Base-by-base conservation (phyloP, 768 basidiomycete genomes). In the Artomyces pyxidatus region DNA sequence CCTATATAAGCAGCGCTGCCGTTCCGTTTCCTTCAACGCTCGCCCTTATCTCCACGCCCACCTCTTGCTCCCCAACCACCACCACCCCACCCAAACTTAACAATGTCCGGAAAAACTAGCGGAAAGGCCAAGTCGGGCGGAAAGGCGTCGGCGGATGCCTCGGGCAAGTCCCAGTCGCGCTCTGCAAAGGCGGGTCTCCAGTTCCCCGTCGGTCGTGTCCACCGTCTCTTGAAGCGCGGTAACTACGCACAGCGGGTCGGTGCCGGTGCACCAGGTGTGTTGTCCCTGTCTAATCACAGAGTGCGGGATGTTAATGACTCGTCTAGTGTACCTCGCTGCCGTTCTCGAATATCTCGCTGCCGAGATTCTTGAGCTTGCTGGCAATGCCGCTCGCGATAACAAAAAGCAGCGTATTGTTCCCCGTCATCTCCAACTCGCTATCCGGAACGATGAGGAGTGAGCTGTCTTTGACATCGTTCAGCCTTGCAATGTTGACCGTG, bases 371-470 rank as follows among this genome's bases (percentile, higher is more conserved):
- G 90, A 93, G 67, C 76, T 93, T 26, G 91, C 90, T 53, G 91
- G 90, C 29, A 86, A 87, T 57, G 87, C 87, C 14, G 87, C 83
- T 25, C 78, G 82, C 54, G 82, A 81, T 65, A 84, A 84, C 73
- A 84, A 88, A 77, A 87, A 92, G 74, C 83, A 87, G 57, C 89
- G 91, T 84, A 92, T 93, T 59, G 87, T 93, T 22, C 91, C 90
- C 48, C 82, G 91, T 59, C 91, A 94, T 69, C 68, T 93, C 38
- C 91, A 94, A 62, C 80, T 94, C 51, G 90, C 91, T 56, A 90
- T 94, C 67, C 79, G 91, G 57, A 89, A 92, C 65, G 88, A 90
- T 51, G 89, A 92, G 65, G 89, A 86, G 83, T 84, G 62, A 52
- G 72, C 63, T n/a, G n/a, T 37, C 44, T 26, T 29, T 44, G 3